Evolutionary conservation across 2,329 filamentous ascomycete genomes (phyloP).

Genomic region (Scytalidium lignicola): DNA sequence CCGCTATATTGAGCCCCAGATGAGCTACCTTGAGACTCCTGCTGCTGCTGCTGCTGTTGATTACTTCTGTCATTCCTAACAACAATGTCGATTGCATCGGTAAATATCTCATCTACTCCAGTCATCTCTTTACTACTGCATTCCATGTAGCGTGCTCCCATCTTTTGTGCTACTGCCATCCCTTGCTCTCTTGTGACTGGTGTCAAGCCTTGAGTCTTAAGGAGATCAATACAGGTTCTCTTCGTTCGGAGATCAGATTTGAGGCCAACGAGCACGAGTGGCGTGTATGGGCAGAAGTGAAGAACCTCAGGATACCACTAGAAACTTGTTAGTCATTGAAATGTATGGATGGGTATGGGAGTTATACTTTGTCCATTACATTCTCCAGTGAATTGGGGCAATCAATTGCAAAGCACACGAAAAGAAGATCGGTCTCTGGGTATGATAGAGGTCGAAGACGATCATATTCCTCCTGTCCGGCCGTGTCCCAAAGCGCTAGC

Average conservation of each 20-base stretch:
- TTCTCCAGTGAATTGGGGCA: slow-evolving; percentile 98
- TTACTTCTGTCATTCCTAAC: slow-evolving; percentile 74
- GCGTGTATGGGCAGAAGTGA: slow-evolving; percentile 97
- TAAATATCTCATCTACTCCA: slow-evolving; percentile 95
- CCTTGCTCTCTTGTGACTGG: slow-evolving; percentile 92
- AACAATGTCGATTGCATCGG: slow-evolving; percentile 82
- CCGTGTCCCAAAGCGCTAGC: slow-evolving; percentile 96
- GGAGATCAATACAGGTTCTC: slow-evolving; percentile 94
- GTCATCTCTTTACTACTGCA: slow-evolving; percentile 97
- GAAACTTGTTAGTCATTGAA: slow-evolving; percentile 3
- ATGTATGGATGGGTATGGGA: neutral
- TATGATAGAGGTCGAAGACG: slow-evolving; percentile 92
- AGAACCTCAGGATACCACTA: slow-evolving; percentile 99
- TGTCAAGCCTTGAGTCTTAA: slow-evolving; percentile 95
- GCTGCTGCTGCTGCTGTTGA: slow-evolving; percentile 18
- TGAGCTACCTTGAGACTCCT: slow-evolving; percentile 7
- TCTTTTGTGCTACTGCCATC: slow-evolving; percentile 80
- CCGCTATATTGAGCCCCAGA: slow-evolving; percentile 31
- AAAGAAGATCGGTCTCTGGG: slow-evolving; percentile 94
- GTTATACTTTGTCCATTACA: slow-evolving; percentile 90
- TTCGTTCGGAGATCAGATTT: slow-evolving; percentile 96
- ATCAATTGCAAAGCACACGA: slow-evolving; percentile 98
- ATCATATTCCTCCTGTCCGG: slow-evolving; percentile 98
- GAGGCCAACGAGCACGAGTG: slow-evolving; percentile 89
- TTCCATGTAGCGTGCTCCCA: slow-evolving; percentile 95